phyloP scores from a whole-genome alignment of 805 yeast species.

The Starmerella apis region DNA sequence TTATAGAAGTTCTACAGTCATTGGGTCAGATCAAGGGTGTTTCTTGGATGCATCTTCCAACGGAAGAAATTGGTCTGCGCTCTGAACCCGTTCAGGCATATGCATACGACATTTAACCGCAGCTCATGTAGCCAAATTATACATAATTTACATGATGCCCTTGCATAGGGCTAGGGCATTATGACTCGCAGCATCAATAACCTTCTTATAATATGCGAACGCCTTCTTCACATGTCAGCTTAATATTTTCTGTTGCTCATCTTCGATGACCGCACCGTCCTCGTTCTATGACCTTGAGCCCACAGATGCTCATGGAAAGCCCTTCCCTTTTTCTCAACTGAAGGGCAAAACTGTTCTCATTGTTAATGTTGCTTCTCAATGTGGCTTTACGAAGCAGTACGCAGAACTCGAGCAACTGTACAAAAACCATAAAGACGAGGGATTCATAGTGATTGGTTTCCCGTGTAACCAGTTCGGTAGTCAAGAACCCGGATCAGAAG shows the following conservation, averaged over 20 bases:
- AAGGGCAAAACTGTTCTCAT: slow-evolving; percentile 73
- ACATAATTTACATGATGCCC: too few species aligned
- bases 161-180: too few species aligned
- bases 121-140: neutral
- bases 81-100: slow-evolving; percentile 11
- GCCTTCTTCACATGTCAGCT: neutral
- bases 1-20: slow-evolving; percentile 9
- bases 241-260: neutral
- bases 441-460: slow-evolving; percentile 64
- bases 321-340: slow-evolving; percentile 48
- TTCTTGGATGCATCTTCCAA: slow-evolving; percentile 38
- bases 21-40: slow-evolving; percentile 31
- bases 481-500: slow-evolving; percentile 62
- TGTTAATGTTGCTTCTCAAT: slow-evolving; percentile 82
- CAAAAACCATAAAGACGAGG: slow-evolving; percentile 51
- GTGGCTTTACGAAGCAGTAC: slow-evolving; percentile 70
- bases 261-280: neutral
- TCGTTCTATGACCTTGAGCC: slow-evolving; percentile 58
- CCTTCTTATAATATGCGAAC: too few species aligned
- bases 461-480: slow-evolving; percentile 86
- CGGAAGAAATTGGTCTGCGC: slow-evolving; percentile 35
- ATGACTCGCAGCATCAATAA: too few species aligned
- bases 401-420: slow-evolving; percentile 58
- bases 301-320: slow-evolving; percentile 48
- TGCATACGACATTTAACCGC: neutral